Conservation (phyloP, 2,329 filamentous ascomycete species). For the Fusarium marasasianum region DNA sequence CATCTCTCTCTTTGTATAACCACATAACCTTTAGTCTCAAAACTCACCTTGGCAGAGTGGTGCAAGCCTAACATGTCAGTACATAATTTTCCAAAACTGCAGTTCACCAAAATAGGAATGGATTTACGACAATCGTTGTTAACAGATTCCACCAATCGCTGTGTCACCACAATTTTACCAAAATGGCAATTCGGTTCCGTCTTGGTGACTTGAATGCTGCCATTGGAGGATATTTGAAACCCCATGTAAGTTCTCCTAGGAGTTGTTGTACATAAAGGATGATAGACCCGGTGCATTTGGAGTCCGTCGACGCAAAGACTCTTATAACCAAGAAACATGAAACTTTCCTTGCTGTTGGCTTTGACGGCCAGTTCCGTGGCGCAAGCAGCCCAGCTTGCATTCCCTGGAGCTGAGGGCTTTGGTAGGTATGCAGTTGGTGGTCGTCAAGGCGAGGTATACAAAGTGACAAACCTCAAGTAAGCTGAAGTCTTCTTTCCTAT, state of each 20-base stretch:
- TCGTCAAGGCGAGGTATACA: conserved; percentile 48
- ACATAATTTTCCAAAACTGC: neutral
- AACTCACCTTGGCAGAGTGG: neutral
- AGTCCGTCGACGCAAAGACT: neutral
- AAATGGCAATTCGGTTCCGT: neutral
- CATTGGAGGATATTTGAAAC: conserved; percentile 6
- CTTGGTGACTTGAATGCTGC: neutral
- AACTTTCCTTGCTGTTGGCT: neutral
- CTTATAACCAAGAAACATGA: neutral
- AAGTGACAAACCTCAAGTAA: conserved; percentile 50
- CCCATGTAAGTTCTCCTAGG: neutral
- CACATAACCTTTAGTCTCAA: too few species aligned
- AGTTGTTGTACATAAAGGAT: conserved; percentile 6
- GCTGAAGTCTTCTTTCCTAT: neutral
- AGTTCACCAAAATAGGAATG: neutral
- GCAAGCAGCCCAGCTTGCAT: conserved; percentile 42
- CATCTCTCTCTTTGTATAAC: neutral
- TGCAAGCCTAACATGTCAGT: neutral
- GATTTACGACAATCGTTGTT: neutral
- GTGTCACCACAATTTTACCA: neutral
- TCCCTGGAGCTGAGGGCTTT: conserved; percentile 51
- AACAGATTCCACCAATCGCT: conserved; percentile 2
- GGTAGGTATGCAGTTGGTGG: conserved; percentile 44
- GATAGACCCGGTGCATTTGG: neutral
- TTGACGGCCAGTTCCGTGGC: neutral